Evolutionary conservation across 306 rosid species (phyloP), one percentile per base, ranked within the genome.

Genomic region (Cicer bijugum): DNA sequence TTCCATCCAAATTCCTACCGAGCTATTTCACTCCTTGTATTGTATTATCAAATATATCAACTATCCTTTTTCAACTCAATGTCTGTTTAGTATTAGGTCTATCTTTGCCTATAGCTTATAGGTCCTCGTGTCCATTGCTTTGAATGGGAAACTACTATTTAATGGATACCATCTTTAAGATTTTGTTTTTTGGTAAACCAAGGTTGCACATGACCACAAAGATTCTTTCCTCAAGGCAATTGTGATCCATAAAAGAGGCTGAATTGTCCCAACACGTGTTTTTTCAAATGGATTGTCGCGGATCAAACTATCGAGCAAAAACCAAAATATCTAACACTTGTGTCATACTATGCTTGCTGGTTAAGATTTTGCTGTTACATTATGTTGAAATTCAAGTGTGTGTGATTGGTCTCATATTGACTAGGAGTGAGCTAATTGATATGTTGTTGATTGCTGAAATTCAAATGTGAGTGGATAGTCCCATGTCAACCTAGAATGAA

Each of bases 71-170:
- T 47, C 16, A 56, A 67, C 63, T 62, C 55, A 40, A 46, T 61
- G 11, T 47, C 15, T 39, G 40, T 64, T 28, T 45, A 62, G 63
- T 64, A 15, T 44, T 15, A 5, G 56, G 14, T 50, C 47, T 76
- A 23, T 58, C 7, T 28, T 51, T 52, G 33, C 20, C 9, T 71
- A 6, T 40, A 47, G 63, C 50, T 74, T 44, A 10, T 37, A 60
- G 9, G 38, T 47, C 38, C 53, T 44, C 16, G 42, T 53, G 12
- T 42, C 60, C 9, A 16, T 65, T 83, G 67, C 17, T 50, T 33
- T 17, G 64, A 70, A 42, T 70, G 61, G 79, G 63, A 69, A 70
- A 19, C 17, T 79, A 4, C 28, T 45, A 14, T 61, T 52, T 33
- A 5, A 75, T 19, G 62, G 57, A 14, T 33, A 48, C 59, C 6